These are phyloP conservation scores for Dictyostelium capitatum DNA, from an alignment of 78 protist genomes.

Conservation along the genomic window DNA sequence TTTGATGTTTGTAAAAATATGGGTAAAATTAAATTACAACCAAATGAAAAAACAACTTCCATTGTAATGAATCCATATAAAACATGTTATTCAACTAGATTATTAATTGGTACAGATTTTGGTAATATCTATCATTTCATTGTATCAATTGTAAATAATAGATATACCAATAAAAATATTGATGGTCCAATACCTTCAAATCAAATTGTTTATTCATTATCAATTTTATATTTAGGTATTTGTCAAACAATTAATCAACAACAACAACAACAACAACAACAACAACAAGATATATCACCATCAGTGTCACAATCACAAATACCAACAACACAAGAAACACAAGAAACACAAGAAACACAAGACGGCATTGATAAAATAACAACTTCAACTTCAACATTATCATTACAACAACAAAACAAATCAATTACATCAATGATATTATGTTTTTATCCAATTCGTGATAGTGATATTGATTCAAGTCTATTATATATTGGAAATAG, in stretches of 20 bases:
- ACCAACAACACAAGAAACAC: background rate
- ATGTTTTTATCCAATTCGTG: constrained; percentile 29
- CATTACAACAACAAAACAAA: background rate
- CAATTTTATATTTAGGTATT: background rate
- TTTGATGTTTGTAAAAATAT: constrained; percentile 21
- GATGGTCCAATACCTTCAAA: background rate
- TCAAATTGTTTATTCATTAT: background rate
- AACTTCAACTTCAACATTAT: background rate
- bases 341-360: too few species aligned
- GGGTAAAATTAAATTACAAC: constrained; percentile 13
- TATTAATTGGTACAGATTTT: background rate
- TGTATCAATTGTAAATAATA: constrained; percentile 16
- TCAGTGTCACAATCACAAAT: background rate
- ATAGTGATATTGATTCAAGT: constrained; percentile 14
- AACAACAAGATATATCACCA: background rate
- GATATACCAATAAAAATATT: background rate
- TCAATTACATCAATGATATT: constrained; percentile 4
- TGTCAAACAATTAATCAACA: background rate
- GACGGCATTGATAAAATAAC: background rate
- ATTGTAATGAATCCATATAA: constrained; percentile 17
- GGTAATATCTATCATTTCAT: constrained; percentile 36
- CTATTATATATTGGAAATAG: background rate
- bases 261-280: too few species aligned
- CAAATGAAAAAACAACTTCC: background rate
- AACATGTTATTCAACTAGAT: background rate